Evolutionary conservation across 148 eudicot genomes (phyloP).

Genomic region (Rhododendron ovatum): DNA sequence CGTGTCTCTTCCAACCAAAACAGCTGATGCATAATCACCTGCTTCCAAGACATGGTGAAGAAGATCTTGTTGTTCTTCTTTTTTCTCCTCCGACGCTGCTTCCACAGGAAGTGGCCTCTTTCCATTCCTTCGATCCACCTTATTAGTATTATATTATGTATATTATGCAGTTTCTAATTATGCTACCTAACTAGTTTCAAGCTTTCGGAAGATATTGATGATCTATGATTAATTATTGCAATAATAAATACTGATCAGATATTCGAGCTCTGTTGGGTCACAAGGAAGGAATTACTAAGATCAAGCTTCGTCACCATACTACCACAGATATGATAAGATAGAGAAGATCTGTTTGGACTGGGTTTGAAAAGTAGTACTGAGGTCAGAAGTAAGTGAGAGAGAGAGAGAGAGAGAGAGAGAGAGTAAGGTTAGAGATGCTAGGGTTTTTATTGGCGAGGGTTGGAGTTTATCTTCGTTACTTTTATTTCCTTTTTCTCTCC

Average conservation of each 20-base stretch:
- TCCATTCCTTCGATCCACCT: conserved; percentile 39
- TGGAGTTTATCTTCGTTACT: not conserved
- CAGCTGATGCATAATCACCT: conserved; percentile 16
- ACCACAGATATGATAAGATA: not conserved
- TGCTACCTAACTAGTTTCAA: not conserved
- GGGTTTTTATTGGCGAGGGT: not conserved
- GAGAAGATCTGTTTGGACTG: not conserved
- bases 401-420: not conserved
- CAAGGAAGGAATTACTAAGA: not conserved
- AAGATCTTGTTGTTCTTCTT: conserved; percentile 7
- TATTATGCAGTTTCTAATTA: not conserved
- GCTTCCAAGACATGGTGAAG: not conserved
- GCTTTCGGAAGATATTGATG: not conserved
- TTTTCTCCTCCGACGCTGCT: not conserved
- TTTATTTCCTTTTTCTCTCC: not conserved
- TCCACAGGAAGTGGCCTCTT: conserved; percentile 39
- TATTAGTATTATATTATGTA: not conserved
- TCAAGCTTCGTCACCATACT: not conserved
- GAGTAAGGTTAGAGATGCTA: not conserved
- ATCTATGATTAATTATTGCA: not conserved
- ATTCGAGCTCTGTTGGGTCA: too few relatives aligned
- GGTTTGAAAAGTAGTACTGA: not conserved
- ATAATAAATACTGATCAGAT: not conserved
- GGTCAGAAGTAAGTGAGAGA: too few relatives aligned
- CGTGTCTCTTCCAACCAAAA: conserved; percentile 39